phyloP scores from a whole-genome alignment of 441 rosid genomes.

The Populus tomentosa region DNA sequence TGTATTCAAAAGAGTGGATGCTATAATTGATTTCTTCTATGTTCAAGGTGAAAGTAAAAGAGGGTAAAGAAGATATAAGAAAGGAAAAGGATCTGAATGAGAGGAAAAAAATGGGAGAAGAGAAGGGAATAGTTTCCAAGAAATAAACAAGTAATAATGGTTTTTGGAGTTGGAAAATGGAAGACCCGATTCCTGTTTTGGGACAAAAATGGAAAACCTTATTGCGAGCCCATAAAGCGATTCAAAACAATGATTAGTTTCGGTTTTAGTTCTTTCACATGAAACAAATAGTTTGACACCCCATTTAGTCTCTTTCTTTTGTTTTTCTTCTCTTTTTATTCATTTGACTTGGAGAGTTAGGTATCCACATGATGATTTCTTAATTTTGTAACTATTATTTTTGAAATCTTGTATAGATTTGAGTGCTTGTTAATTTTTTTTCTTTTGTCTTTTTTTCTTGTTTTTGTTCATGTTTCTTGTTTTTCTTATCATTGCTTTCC shows the following conservation, averaged over 20 bases:
- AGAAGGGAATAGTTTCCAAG: background rate
- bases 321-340: background rate
- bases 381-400: no score
- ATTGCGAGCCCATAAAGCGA: background rate
- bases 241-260: background rate
- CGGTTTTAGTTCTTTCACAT: background rate
- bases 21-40: background rate
- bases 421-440: background rate
- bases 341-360: background rate
- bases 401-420: background rate
- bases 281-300: background rate
- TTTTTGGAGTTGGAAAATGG: background rate
- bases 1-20: background rate
- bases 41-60: background rate
- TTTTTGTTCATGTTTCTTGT: background rate
- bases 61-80: background rate
- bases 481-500: background rate
- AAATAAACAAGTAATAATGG: background rate
- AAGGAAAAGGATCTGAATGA: background rate
- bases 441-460: background rate
- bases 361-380: background rate
- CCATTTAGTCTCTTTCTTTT: background rate
- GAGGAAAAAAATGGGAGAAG: background rate
- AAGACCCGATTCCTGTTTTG: background rate
- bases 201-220: background rate